Evolutionary conservation across 208 protist species (phyloP).

Genomic region (Kentomonas sorsogonicus): DNA sequence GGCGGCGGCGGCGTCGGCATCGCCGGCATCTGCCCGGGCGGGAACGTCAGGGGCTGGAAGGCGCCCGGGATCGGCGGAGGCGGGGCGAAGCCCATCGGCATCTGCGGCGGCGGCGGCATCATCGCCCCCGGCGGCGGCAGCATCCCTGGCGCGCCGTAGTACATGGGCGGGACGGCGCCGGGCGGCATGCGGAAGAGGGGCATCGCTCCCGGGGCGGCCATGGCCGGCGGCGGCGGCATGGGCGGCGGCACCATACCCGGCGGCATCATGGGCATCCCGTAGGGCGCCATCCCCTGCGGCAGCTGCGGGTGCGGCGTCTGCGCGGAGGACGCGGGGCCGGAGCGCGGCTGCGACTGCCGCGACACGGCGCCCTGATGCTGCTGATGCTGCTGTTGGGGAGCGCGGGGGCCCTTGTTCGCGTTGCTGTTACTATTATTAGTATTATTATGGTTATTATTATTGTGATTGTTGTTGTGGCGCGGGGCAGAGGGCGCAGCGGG

Average conservation of each 20-base stretch:
- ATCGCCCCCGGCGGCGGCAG: constrained; percentile 17
- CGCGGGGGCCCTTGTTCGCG: neutral
- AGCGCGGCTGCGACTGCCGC: neutral
- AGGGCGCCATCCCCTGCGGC: neutral
- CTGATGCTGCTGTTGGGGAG: neutral
- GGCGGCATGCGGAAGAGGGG: constrained; percentile 14
- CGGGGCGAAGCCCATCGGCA: constrained; percentile 16
- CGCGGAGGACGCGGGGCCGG: neutral
- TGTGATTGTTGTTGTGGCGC: too few relatives aligned
- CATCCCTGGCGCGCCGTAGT: constrained; percentile 10
- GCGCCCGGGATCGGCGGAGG: constrained; percentile 6
- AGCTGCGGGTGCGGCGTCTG: constrained; percentile 8
- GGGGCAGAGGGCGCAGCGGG: too few relatives aligned
- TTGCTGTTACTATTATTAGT: too few relatives aligned
- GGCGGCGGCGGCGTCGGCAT: constrained; percentile 2
- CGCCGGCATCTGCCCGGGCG: neutral
- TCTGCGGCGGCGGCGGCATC: constrained; percentile 26
- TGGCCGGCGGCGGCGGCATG: neutral
- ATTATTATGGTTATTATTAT: too few relatives aligned
- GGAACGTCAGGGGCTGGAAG: neutral
- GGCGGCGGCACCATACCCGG: constrained; percentile 2
- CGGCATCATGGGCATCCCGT: constrained; percentile 17
- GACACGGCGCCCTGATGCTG: neutral
- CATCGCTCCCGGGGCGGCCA: neutral
- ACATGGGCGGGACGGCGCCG: constrained; percentile 15